phyloP scores from a whole-genome alignment of 2,329 filamentous ascomycete species.

The Calonectria pauciramosa region DNA sequence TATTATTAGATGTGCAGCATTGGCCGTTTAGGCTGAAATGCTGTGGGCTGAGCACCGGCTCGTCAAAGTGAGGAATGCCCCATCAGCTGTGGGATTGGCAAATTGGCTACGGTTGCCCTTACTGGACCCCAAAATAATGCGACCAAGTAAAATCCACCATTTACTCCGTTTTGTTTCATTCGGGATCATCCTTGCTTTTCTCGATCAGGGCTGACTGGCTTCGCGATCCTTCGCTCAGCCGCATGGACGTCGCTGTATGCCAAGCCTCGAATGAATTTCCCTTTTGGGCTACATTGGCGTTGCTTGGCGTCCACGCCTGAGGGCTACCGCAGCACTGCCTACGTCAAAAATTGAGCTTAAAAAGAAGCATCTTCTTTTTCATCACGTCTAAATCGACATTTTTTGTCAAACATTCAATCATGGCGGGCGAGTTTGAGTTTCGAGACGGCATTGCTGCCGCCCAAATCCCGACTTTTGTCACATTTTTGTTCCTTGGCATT shows the following conservation, averaged over 20 bases:
- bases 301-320: too few relatives aligned
- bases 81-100: neutral
- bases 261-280: conserved; percentile 4
- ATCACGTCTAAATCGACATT: too few relatives aligned
- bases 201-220: neutral
- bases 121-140: neutral
- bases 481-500: neutral
- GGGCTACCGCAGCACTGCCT: neutral
- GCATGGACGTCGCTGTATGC: neutral
- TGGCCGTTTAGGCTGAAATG: neutral
- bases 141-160: neutral
- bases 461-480: neutral
- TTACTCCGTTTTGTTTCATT: neutral
- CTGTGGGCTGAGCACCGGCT: neutral
- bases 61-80: neutral
- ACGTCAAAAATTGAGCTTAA: neutral
- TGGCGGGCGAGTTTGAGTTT: neutral
- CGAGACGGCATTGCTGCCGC: neutral
- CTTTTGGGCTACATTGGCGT: neutral
- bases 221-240: too few relatives aligned
- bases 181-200: neutral
- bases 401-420: neutral
- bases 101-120: neutral
- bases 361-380: neutral
- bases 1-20: neutral